Evolutionary conservation across 2,329 filamentous ascomycete genomes (phyloP), one percentile per base, ranked within the genome.

Genomic region (Alternaria consortialis): DNA sequence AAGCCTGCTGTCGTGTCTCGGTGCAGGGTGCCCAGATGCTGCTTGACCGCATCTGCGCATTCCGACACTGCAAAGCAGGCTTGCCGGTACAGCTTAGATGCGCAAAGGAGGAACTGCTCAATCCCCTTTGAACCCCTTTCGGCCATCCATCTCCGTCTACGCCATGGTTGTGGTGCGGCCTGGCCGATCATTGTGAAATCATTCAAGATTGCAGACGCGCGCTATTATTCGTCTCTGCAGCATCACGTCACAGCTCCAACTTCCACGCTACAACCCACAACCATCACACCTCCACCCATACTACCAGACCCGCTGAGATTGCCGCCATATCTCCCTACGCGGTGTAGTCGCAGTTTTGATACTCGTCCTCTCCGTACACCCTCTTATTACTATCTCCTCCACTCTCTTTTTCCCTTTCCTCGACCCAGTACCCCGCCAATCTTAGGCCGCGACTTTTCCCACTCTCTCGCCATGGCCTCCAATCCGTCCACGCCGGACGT

Each of bases 401-500:
- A 15, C 56, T 43, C 36, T 50, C 65, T 56, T 31, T 46, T 46
- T 20, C 32, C 53, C 23, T 7, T 54, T 34, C 42, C 25, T 36
- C 56, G 46, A 44, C 56, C 46, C 51, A 39, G 43, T 57, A 65
- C 68, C 68, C 65, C 68, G 67, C 69, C 66, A 56, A 57, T 57
- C 58, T 63, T 36, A 58, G 60, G 50, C 59, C 39, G 55, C 63
- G 43, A 46, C 48, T 51, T 37, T 36, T 54, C 53, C 54, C 52
- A 42, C 47, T 39, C 52, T 36, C n/a, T 58, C 66, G 58, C 70
- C 66, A 76, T 76, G 73, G 69, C 68, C 54, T 74, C 74, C 52
- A 64, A 71, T 44, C 66, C 66, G 12, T 72, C 75, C 11, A 72
- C 74, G 13, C 74, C 74, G 23, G 73, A 72, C 56, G 70, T 66